Evolutionary conservation across 176 grass and related monocot species (phyloP).

Genomic region (Hordeum marinum): DNA sequence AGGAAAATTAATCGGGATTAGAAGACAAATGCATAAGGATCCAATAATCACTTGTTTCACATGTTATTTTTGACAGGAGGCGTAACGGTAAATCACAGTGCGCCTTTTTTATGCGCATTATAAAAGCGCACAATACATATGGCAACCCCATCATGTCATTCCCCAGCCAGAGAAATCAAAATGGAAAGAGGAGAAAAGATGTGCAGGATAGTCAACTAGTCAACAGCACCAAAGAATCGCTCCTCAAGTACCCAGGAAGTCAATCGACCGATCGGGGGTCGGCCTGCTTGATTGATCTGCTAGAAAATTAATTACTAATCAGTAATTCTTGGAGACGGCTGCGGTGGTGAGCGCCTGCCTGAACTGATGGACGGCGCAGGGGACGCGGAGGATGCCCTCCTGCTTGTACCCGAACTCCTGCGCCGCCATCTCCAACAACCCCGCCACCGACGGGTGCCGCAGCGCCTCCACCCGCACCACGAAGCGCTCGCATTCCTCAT

Average conservation of each 20-base stretch:
- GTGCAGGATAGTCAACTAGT: background rate
- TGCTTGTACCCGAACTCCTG: constrained; percentile 74
- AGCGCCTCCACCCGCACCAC: constrained; percentile 56
- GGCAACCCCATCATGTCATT: background rate
- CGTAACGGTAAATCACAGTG: background rate
- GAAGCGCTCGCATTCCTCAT: constrained; percentile 40
- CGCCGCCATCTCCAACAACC: constrained; percentile 52
- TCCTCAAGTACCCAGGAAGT: background rate
- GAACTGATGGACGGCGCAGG: constrained; percentile 53
- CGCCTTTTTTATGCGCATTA: background rate
- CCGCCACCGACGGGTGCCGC: constrained; percentile 46
- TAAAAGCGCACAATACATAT: background rate
- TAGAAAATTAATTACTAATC: background rate
- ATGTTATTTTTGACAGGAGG: background rate
- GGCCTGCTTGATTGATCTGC: background rate
- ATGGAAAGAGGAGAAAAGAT: background rate
- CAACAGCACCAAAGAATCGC: background rate
- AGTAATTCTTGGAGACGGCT: constrained; percentile 1
- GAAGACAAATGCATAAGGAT: no score
- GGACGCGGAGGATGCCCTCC: constrained; percentile 63
- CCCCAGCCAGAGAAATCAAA: background rate
- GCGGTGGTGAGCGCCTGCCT: constrained; percentile 19
- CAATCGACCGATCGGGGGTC: background rate
- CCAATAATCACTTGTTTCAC: background rate
- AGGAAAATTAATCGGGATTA: no score